Evolutionary conservation across 106 monocot genomes (phyloP).

Genomic region (Phalaenopsis aphrodite): DNA sequence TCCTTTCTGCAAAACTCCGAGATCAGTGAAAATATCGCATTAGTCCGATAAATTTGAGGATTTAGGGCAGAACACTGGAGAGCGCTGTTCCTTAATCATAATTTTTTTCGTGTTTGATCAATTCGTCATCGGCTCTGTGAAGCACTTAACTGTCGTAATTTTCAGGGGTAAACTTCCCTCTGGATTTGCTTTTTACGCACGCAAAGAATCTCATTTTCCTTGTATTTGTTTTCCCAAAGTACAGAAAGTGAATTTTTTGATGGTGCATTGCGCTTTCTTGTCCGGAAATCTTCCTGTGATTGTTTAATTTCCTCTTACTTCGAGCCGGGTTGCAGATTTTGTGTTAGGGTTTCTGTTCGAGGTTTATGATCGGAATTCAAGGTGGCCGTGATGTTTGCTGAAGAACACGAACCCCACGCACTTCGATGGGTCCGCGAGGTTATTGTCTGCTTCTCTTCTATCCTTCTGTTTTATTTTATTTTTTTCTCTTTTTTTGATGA

Average conservation of each 20-base stretch:
- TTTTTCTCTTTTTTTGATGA: not conserved
- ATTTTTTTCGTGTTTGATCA: not conserved
- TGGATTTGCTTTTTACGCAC: not conserved
- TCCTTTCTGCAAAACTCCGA: conserved; percentile 3
- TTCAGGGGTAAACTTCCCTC: not conserved
- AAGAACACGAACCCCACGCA: conserved; percentile 36
- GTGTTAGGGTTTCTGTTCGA: not conserved
- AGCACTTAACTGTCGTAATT: not conserved
- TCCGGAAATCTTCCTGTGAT: not conserved
- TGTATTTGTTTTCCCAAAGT: not conserved
- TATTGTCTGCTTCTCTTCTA: not conserved
- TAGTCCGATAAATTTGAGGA: not conserved
- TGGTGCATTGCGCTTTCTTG: conserved; percentile 6
- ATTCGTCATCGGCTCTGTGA: not conserved
- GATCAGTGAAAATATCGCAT: not conserved
- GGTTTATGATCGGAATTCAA: conserved; percentile 13
- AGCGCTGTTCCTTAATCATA: not conserved
- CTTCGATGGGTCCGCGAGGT: conserved; percentile 49
- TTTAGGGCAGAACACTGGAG: not conserved
- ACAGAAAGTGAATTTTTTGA: not conserved
- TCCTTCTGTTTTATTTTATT: not conserved
- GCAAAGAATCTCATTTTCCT: conserved; percentile 5
- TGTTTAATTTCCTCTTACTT: conserved; percentile 1
- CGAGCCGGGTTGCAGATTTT: conserved; percentile 5
- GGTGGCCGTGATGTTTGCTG: conserved; percentile 33